Evolutionary conservation across 148 eudicot genomes (phyloP), one percentile per base, ranked within the genome.

Genomic region (Vaccinium myrtillus): DNA sequence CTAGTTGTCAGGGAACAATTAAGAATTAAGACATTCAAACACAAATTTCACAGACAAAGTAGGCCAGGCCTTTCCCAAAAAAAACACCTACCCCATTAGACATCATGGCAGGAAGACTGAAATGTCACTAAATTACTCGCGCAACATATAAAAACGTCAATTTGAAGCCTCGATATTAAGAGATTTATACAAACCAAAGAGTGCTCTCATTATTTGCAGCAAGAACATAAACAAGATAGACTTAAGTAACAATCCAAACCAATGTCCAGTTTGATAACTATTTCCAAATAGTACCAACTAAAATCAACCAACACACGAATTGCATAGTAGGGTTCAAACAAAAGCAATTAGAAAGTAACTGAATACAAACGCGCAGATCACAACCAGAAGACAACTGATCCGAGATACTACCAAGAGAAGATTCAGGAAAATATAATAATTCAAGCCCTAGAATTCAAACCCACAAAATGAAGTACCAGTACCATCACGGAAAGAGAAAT

Each of bases 211-310:
- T 8, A 16, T 10, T 25, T 3, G 30, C 55, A 9, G 13, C 8
- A 53, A 53, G 14, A 53, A 53, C 55, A 5, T 19, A n/a, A 23
- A 58, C 18, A 36, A 36, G 16, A 5, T 58, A 49, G 16, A 21
- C 8, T 43, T 43, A 19, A 16, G 39, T 25, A 8, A 30, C 6
- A 10, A 8, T 5, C 12, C 43, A 12, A 53, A 30, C 91, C 84
- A 92, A 91, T 90, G 55, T 74, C 25, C 63, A 50, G 63, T 51
- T 77, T 53, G 43, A 23, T 18, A 74, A 81, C 49, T 78, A 48
- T 51, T 78, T 23, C 32, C 30, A 27, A 80, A 2, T 43, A 51
- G 50, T 77, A 15, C 6, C 53, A 54, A 77, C 46, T 13, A 77
- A 43, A 43, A 43, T 65, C 49, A 83, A 48, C 23, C 53, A 23